Evolutionary conservation across 2,329 filamentous ascomycete species (phyloP).

Genomic region (Neurospora sp.): DNA sequence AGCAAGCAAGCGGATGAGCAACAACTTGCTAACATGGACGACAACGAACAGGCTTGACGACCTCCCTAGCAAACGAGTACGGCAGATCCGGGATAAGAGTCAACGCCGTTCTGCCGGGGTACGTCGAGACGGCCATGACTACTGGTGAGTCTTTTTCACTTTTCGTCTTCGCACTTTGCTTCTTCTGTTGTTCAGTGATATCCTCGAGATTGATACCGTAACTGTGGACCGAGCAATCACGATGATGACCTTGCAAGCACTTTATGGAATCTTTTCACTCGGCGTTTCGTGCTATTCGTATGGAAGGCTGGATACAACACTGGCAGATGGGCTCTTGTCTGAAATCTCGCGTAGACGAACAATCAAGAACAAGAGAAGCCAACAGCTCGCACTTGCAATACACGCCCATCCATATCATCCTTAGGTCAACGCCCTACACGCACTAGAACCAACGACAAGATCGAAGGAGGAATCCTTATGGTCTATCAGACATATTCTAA

Average conservation of each 20-base stretch:
- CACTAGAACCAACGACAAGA: neutral
- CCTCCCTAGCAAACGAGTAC: conserved; percentile 55
- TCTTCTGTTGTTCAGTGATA: neutral
- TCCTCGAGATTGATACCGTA: neutral
- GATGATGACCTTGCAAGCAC: too few species aligned
- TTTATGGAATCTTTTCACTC: too few species aligned
- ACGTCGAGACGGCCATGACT: conserved; percentile 76
- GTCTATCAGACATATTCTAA: neutral
- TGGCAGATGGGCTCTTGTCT: neutral
- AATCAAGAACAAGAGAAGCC: neutral
- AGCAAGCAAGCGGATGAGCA: neutral
- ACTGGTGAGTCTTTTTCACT: conserved; percentile 38
- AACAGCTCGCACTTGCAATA: neutral
- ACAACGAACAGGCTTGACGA: conserved; percentile 48
- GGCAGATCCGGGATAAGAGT: conserved; percentile 56
- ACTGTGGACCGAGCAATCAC: neutral
- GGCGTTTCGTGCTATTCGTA: neutral
- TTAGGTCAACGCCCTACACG: neutral
- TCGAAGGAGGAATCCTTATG: neutral
- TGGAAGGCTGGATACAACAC: neutral
- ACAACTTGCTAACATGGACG: conserved; percentile 14
- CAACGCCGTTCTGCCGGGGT: conserved; percentile 75
- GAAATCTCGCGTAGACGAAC: too few species aligned
- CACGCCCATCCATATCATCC: neutral
- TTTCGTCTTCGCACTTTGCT: neutral